Evolutionary conservation across 139 green algal species (phyloP).

Genomic region (Chlorella sp.): DNA sequence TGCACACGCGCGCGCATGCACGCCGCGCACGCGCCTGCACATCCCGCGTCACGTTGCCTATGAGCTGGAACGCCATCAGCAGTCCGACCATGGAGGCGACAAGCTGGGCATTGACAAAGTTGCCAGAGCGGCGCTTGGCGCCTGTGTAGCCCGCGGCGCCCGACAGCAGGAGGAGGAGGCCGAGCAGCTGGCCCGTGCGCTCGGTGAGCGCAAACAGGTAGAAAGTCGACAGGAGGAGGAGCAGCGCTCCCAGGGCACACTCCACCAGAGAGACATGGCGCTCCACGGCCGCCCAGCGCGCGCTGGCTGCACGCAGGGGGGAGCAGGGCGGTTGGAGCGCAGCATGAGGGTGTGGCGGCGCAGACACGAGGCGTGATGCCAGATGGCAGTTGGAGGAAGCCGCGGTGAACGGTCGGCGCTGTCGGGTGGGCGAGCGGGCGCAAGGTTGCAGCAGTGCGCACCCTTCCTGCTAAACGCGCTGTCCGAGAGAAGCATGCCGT

Average conservation of each 20-base stretch:
- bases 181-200: slow-evolving; percentile 29
- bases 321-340: too few relatives aligned
- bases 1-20: too few relatives aligned
- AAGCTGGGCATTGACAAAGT: slow-evolving; percentile 37
- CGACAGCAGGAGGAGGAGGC: neutral
- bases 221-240: slow-evolving; percentile 33
- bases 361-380: too few relatives aligned
- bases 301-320: slow-evolving; percentile 3
- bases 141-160: slow-evolving; percentile 30
- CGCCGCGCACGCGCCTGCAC: too few relatives aligned
- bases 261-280: neutral
- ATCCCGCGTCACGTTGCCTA: slow-evolving; percentile 49
- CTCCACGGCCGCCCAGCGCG: slow-evolving; percentile 5
- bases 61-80: slow-evolving; percentile 46
- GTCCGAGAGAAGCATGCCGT: slow-evolving; percentile 16
- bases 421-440: neutral
- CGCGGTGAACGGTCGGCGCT: neutral
- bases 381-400: neutral
- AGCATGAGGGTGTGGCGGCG: too few relatives aligned
- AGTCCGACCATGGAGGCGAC: slow-evolving; percentile 43
- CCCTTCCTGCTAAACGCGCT: neutral
- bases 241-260: neutral
- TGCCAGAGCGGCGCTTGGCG: slow-evolving; percentile 4
- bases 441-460: neutral
- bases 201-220: slow-evolving; percentile 22